phyloP scores from a whole-genome alignment of 2,329 filamentous ascomycete genomes.

The Botrytis paeoniae region DNA sequence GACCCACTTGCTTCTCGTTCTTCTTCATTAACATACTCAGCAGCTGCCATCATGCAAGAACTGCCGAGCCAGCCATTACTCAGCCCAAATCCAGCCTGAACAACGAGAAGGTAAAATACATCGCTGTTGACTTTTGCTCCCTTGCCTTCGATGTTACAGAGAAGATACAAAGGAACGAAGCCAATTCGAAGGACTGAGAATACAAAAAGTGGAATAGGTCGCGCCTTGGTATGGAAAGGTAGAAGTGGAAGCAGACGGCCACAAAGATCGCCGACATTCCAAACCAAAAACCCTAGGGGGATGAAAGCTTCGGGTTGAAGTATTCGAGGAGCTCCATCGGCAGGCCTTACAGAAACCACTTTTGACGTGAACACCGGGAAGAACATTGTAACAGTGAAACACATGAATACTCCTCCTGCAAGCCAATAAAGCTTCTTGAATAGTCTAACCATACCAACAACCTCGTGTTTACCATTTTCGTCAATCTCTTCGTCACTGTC shows the following conservation, averaged over 20 bases:
- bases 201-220: conserved; percentile 65
- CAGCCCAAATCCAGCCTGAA: conserved; percentile 80
- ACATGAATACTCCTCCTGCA: conserved; percentile 72
- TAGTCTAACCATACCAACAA: conserved; percentile 60
- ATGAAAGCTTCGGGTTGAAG: conserved; percentile 78
- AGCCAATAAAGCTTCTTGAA: conserved; percentile 78
- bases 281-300: conserved; percentile 84
- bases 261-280: conserved; percentile 84
- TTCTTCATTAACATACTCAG: conserved; percentile 73
- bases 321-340: conserved; percentile 50
- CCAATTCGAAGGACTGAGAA: conserved; percentile 61
- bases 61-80: conserved; percentile 86
- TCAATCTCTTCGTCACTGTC: conserved; percentile 53
- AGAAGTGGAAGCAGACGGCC: conserved; percentile 68
- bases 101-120: conserved; percentile 78
- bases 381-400: conserved; percentile 85
- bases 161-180: conserved; percentile 80
- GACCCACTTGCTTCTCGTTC: conserved; percentile 87
- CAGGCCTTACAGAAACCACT: conserved; percentile 50
- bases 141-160: conserved; percentile 81
- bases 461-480: conserved; percentile 45
- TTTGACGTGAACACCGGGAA: conserved; percentile 87
- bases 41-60: conserved; percentile 87
- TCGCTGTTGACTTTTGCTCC: conserved; percentile 77
- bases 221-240: conserved; percentile 55